phyloP scores from a whole-genome alignment of 768 basidiomycete genomes.

The Clavaria fumosa region DNA sequence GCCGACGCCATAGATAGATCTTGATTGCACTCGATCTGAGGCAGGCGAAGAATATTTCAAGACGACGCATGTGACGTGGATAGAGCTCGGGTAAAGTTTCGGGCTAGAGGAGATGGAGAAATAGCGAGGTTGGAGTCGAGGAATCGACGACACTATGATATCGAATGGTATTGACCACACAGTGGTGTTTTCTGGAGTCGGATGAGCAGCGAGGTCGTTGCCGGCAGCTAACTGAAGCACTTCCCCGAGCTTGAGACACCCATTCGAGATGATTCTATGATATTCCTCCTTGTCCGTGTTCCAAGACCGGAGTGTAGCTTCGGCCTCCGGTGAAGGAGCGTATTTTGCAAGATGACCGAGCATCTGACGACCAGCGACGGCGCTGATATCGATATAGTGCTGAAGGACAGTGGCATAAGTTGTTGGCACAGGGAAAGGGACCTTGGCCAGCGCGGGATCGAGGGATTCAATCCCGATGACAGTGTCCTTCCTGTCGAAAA shows the following conservation, averaged over 20 bases:
- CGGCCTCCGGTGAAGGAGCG: conserved; percentile 69
- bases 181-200: conserved; percentile 64
- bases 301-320: conserved; percentile 54
- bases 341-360: conserved; percentile 78
- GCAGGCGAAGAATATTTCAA: conserved; percentile 74
- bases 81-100: conserved; percentile 74
- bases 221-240: conserved; percentile 83
- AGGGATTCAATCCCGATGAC: conserved; percentile 92
- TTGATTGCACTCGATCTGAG: conserved; percentile 33
- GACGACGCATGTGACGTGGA: conserved; percentile 92
- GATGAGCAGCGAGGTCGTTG: conserved; percentile 42
- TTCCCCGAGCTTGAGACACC: conserved; percentile 87
- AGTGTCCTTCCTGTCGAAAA: conserved; percentile 64
- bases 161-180: conserved; percentile 92
- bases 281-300: conserved; percentile 85
- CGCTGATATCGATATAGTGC: conserved; percentile 94
- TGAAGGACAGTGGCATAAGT: conserved; percentile 88
- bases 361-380: conserved; percentile 87
- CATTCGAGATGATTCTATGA: conserved; percentile 53
- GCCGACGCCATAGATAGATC: conserved; percentile 78
- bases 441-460: conserved; percentile 94
- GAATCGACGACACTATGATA: conserved; percentile 83
- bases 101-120: conserved; percentile 98
- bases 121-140: conserved; percentile 91
- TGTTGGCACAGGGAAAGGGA: conserved; percentile 95